Base-by-base conservation (phyloP, 257 asterid species). In the Osmanthus fragrans region DNA sequence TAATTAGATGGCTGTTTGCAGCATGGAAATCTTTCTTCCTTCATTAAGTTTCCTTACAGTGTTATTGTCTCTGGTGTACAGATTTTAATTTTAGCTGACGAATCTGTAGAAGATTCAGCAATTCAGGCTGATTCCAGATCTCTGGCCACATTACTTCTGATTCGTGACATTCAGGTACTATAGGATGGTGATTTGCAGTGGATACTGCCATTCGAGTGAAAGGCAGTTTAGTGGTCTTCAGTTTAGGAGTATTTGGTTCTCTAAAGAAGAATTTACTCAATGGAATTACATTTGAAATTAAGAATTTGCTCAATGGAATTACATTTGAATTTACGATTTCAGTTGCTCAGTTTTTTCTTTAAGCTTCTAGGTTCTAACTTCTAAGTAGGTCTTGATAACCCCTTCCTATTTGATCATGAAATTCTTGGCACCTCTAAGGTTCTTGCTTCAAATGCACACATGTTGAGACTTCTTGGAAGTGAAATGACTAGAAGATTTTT, bases 111-210 rank as follows among this genome's bases (percentile, higher is more conserved):
- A 86, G 97, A 91, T 81, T 91, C 97, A 19, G 97, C 97, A 36
- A 91, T 93, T 74, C 96, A 90, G 89, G 97, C 97, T 73, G 97
- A 93, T 87, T 93, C 97, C 42, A 90, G 97, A 86, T 93, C 97
- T 77, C 97, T 93, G 75, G 96, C 97, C 75, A 93, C 97, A 51
- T 86, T 93, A 76, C 87, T 93, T 78, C 85, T 91, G 85, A 91
- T 93, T 80, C 97, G 96, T 74, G 97, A 93, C 85, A 91, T 93
- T 82, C 97, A 91, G 97, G 97, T 91, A 87, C 76, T 42, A 37
- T 70, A 25, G 73, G 75, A 49, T 40, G 39, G 56, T 56, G 27
- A 72, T 32, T 64, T 76, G 73, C 54, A 36, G 9, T n/a, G 12
- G 10, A 58, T 11, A n/a, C 66, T 49, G 21, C 58, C 21, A 49